phyloP scores from a whole-genome alignment of 306 rosid genomes.

The Fagus sylvatica region DNA sequence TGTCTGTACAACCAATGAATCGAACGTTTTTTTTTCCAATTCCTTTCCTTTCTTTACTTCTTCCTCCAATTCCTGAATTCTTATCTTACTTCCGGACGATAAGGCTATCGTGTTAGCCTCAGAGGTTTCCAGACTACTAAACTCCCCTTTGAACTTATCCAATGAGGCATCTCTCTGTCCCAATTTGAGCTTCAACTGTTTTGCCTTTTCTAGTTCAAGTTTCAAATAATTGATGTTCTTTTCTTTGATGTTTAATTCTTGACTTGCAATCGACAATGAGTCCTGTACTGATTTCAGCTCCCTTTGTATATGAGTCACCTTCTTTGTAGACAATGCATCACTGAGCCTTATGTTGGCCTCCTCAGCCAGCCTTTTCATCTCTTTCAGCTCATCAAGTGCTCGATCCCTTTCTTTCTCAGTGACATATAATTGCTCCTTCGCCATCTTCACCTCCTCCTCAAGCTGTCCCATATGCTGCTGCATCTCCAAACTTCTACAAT shows the following conservation, averaged over 20 bases:
- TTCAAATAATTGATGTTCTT: slow-evolving; percentile 27
- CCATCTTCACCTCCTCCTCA: slow-evolving; percentile 27
- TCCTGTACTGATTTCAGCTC: slow-evolving; percentile 27
- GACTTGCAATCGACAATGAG: slow-evolving; percentile 1
- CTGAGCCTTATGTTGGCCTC: slow-evolving; percentile 31
- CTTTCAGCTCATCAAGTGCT: slow-evolving; percentile 31
- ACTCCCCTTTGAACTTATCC: slow-evolving; percentile 24
- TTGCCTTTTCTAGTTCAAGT: slow-evolving; percentile 33
- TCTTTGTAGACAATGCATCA: slow-evolving; percentile 23
- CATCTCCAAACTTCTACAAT: slow-evolving; percentile 20
- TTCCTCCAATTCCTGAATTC: slow-evolving; percentile 46
- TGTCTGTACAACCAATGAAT: slow-evolving; percentile 56
- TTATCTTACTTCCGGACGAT: slow-evolving; percentile 29
- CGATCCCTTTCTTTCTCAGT: slow-evolving; percentile 41
- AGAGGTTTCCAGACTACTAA: slow-evolving; percentile 25
- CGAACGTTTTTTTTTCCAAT: slow-evolving; percentile 55
- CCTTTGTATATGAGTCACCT: slow-evolving; percentile 14
- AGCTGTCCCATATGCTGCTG: slow-evolving; percentile 31
- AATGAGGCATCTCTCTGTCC: slow-evolving; percentile 23
- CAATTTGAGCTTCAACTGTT: slow-evolving; percentile 28
- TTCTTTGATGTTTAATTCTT: slow-evolving; percentile 18
- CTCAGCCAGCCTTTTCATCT: slow-evolving; percentile 34
- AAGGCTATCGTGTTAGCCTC: slow-evolving; percentile 38
- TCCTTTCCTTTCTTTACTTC: slow-evolving; percentile 48
- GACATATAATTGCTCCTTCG: slow-evolving; percentile 23